Conservation (phyloP, 495 filamentous ascomycete species). For the Trichoderma parareesei region DNA sequence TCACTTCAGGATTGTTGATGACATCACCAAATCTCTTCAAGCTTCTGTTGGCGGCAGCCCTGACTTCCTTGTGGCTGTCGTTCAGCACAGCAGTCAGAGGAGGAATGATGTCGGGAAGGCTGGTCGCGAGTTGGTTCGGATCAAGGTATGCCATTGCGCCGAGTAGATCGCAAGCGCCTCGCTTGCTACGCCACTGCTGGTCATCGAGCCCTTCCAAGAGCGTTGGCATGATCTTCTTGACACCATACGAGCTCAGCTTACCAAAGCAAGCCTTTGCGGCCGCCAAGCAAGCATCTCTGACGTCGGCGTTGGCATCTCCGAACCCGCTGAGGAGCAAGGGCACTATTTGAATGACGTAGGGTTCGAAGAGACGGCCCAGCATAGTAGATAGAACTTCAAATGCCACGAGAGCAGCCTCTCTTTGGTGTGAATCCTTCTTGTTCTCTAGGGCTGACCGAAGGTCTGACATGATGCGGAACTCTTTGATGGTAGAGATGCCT, state of each 20-base stretch:
- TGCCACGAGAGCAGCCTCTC: slow-evolving; percentile 81
- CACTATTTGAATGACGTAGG: slow-evolving; percentile 91
- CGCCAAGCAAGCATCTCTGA: slow-evolving; percentile 85
- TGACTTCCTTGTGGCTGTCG: slow-evolving; percentile 96
- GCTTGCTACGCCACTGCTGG: slow-evolving; percentile 94
- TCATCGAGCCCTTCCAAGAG: slow-evolving; percentile 91
- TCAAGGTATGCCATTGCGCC: slow-evolving; percentile 98
- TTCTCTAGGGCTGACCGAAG: slow-evolving; percentile 76
- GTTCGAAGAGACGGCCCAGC: slow-evolving; percentile 83
- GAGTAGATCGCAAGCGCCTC: slow-evolving; percentile 90
- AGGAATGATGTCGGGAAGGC: slow-evolving; percentile 91
- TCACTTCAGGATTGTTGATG: slow-evolving; percentile 95
- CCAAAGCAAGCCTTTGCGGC: slow-evolving; percentile 92
- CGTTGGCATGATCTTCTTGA: slow-evolving; percentile 87
- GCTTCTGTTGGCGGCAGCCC: slow-evolving; percentile 83
- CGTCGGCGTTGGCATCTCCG: slow-evolving; percentile 78
- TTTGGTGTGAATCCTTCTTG: slow-evolving; percentile 81
- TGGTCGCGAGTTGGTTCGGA: slow-evolving; percentile 84
- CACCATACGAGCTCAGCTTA: slow-evolving; percentile 86
- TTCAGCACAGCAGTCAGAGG: slow-evolving; percentile 89
- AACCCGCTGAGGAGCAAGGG: slow-evolving; percentile 84
- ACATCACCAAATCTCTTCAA: slow-evolving; percentile 97
- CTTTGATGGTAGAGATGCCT: slow-evolving; percentile 72
- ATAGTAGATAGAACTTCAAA: slow-evolving; percentile 84
- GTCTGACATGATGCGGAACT: slow-evolving; percentile 76